Base-by-base conservation (phyloP, 805 yeast species). In the Kluyveromyces wickerhamii region DNA sequence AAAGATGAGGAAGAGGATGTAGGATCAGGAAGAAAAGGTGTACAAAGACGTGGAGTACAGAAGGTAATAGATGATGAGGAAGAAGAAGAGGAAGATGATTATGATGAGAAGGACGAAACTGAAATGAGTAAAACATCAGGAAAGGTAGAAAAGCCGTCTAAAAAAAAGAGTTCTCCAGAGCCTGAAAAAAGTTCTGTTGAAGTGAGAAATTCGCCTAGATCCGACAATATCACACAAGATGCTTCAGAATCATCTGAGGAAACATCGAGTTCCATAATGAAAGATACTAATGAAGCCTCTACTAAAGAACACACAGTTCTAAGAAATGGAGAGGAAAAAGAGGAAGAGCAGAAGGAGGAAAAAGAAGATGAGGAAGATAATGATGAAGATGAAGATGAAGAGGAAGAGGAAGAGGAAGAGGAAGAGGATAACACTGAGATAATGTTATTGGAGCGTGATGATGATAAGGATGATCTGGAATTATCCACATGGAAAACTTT, bases 401-500 rank as follows among this genome's bases (percentile, higher is more conserved):
- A 60, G 2, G 63, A 55, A 1, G 69, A 66, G 3, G 74, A 69
- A 1, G 70, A 63, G 5, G 71, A 67, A 4, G 68, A 67, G 5
- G 70, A 65, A 4, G 60, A 48, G 19, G 65, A 62, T 3, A 67
- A 64, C 5, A 58, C 67, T 0, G 63, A 59, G 19, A 65, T 62
- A 15, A 67, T 65, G 32, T 43, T 69, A 40, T 62, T 65, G 17
- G 71, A 67, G 13, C 70, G 70, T 17, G 81, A 75, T 35, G 79
- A 74, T 32, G 83, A 77, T 37, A 61, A 52, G 27, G 72, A 72
- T 37, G 95, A 84, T 50, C 68, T 82, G 22, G 95, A 87, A 48
- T 60, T 77, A 29, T 80, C 80, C 35, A 74, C 84, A 1, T 88
- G 96, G 96, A 79, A 81, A 46, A 72, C 73, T n/a, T 59, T 79